Percentiles rank a stretch among this genome's conserved stretches.
Evolutionary conservation across 1,139 yeast genomes (phyloP).

Genomic region (Debaryomyces coudertii): DNA sequence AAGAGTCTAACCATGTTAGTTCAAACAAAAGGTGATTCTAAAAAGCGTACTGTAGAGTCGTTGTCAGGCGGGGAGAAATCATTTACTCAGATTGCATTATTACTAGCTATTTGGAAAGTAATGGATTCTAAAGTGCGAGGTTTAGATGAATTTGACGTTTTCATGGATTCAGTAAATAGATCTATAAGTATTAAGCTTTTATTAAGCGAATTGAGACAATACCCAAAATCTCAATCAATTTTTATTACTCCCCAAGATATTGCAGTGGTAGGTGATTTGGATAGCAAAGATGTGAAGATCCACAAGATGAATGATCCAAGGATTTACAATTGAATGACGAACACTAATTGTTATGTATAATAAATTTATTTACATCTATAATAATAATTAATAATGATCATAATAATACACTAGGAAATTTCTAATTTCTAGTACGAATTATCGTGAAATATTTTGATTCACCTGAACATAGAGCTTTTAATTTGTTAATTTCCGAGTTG

Average conservation of each 20-base stretch:
- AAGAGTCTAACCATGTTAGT: constrained; percentile 58
- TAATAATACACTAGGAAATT: background rate
- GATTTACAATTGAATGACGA: constrained; percentile 18
- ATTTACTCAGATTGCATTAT: constrained; percentile 84
- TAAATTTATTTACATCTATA: constrained; percentile 4
- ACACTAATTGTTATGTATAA: background rate
- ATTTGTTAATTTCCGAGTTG: background rate
- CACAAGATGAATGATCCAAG: constrained; percentile 69
- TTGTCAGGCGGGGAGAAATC: constrained; percentile 98
- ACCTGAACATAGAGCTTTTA: background rate
- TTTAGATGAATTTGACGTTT: constrained; percentile 95
- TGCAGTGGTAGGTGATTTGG: constrained; percentile 71
- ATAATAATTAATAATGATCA: constrained; percentile 2
- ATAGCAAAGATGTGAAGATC: constrained; percentile 63
- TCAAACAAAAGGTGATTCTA: constrained; percentile 60
- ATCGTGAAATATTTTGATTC: background rate
- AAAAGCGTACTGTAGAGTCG: constrained; percentile 73
- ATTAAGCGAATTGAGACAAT: constrained; percentile 63
- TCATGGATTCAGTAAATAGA: constrained; percentile 94
- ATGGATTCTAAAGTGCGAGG: constrained; percentile 90
- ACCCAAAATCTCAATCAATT: constrained; percentile 77
- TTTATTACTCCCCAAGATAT: constrained; percentile 96
- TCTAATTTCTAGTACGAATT: background rate
- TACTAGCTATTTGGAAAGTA: constrained; percentile 89
- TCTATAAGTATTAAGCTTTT: constrained; percentile 77